Evolutionary conservation across 1,284 basidiomycete species (phyloP), one percentile per base, ranked within the genome.

Genomic region (Trichosporon asahii): DNA sequence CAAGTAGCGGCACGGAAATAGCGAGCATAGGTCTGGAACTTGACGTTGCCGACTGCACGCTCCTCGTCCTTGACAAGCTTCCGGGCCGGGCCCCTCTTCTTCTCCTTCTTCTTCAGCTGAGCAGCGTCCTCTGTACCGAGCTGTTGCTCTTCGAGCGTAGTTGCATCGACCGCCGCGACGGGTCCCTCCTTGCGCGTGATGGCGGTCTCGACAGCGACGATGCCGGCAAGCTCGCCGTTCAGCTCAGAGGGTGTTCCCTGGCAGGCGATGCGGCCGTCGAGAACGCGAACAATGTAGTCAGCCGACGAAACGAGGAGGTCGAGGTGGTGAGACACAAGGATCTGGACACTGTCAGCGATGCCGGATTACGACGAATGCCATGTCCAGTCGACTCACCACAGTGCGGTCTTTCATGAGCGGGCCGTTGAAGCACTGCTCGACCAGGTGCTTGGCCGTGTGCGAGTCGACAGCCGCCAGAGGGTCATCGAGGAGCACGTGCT

Each of bases 381-480:
- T 53, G n/a, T 15, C 37, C 14, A 21, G 2, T 21, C 25, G 21
- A 76, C 81, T 71, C 61, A 83, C 82, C 68, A 93, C 86, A 0
- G 91, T 94, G 15, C 92, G 86, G 61, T 86, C 87, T 31, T 85
- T 84, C 73, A 90, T 86, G 3, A 94, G 84, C 0, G 87, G 84
- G 11, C 91, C 89, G 9, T 85, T 85, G 18, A 93, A 83, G 74
- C 90, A 89, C 70, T 88, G 84, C 66, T 87, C 84, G 57, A 90
- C 88, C 11, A 92, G 85, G 75, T 91, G 90, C 73, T 90, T 88
- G 55, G 91, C 91, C 1, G 92, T 94, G 77, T 94, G 92, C 83
- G 93, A 92, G 81, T 96, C 94, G 8, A 96, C 92, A 0, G 93
- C 93, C 0, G 91, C 90, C 14, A 96, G 85, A 3, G 91, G 91